Evolutionary conservation across 768 basidiomycete species (phyloP), one percentile per base, ranked within the genome.

Genomic region (Boletus rex-veris): DNA sequence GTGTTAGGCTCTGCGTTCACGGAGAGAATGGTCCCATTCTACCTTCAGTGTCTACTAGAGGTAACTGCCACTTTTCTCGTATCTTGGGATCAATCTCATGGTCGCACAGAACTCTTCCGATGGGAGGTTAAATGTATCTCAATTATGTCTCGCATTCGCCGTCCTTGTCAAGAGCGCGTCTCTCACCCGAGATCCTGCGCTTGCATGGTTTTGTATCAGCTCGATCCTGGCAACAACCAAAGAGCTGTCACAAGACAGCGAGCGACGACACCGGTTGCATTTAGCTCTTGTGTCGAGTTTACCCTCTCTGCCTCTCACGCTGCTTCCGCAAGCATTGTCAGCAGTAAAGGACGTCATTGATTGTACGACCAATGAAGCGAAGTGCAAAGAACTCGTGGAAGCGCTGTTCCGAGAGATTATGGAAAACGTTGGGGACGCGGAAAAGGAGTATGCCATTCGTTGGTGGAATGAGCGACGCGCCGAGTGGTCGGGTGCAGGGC

Each of bases 121-220:
- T 38, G 82, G 78, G 24, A 77, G 74, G 56, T 74, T 94, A 14
- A 86, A 75, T 53, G 80, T 79, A 0, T 52, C 75, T 0, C 92
- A 93, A 63, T 76, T 93, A 8, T 72, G 85, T 28, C 76, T 91
- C 38, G 90, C 92, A 7, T 92, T 81, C 63, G 75, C 85, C n/a
- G 80, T 86, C 7, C 75, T 92, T 12, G 82, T 90, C 24, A 74
- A 78, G 55, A 79, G 82, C 50, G 86, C 88, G 1, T 74, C 56
- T 16, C 60, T 76, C 37, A 73, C 77, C 3, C 73, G 73, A 47
- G 68, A 74, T 39, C 59, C 62, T 36, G 72, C 78, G 0, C 75
- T 89, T n/a, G 82, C 83, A 4, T 87, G 85, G 82, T 79, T 85
- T 62, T 88, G 85, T 70, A 71, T 92, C 53, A 78, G 79, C 47